Percentiles rank a stretch among this genome's conserved stretches.
These are phyloP conservation scores for Brassica rapa DNA, from an alignment of 345 rosid genomes.

Conservation along the genomic window DNA sequence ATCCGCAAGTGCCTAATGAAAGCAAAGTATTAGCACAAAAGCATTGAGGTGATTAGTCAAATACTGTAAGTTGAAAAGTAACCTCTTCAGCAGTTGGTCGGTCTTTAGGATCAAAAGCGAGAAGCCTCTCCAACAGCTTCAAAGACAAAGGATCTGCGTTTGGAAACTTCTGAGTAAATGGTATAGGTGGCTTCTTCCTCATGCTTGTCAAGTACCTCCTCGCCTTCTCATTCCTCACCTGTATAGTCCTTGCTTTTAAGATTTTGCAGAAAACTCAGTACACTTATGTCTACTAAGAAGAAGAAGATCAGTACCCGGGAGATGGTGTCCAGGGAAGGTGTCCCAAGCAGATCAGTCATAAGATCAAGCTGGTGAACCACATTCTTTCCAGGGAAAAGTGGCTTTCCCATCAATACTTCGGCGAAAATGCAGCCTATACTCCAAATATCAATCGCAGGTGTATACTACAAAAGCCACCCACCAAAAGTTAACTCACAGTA, in stretches of 20 bases:
- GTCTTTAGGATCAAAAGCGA: conserved; percentile 92
- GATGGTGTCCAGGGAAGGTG: conserved; percentile 88
- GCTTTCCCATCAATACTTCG: conserved; percentile 84
- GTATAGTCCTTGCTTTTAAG: conserved; percentile 9
- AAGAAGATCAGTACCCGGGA: conserved; percentile 57
- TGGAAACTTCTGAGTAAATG: conserved; percentile 75
- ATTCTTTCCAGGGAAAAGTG: conserved; percentile 93
- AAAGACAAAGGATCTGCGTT: conserved; percentile 83
- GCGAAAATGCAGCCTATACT: conserved; percentile 98
- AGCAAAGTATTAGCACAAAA: conserved; percentile 24
- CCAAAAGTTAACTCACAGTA: not conserved
- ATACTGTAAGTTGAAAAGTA: conserved; percentile 15
- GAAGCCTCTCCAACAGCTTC: conserved; percentile 68
- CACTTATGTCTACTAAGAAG: not conserved
- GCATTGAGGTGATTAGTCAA: not conserved
- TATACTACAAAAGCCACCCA: conserved; percentile 64
- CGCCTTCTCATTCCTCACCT: conserved; percentile 97
- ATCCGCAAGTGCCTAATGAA: conserved; percentile 74
- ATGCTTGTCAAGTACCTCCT: conserved; percentile 90
- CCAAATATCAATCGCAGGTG: conserved; percentile 97
- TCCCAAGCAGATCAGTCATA: conserved; percentile 95
- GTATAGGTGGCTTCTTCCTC: conserved; percentile 84
- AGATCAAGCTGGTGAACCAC: conserved; percentile 96
- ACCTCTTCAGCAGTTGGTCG: conserved; percentile 95
- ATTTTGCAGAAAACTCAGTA: not conserved